phyloP scores from a whole-genome alignment of 768 basidiomycete species.

The Suillus clintonianus region DNA sequence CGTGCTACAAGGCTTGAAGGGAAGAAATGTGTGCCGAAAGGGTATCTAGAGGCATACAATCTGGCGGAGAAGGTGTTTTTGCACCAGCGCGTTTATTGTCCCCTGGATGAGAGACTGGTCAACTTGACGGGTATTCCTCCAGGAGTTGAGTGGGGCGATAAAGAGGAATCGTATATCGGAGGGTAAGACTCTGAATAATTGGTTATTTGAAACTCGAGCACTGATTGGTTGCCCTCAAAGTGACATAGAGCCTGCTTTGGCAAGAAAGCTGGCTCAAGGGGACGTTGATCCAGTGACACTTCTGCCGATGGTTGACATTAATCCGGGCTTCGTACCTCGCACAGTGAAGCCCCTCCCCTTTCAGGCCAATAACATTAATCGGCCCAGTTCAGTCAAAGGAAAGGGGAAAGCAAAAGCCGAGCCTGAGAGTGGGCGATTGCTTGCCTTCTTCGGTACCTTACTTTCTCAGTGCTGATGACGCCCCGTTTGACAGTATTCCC shows the following conservation, averaged over 20 bases:
- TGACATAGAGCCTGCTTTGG: conserved; percentile 61
- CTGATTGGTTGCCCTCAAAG: conserved; percentile 38
- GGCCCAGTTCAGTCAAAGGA: conserved; percentile 36
- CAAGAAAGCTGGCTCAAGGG: conserved; percentile 67
- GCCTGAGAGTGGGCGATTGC: conserved; percentile 40
- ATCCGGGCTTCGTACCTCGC: conserved; percentile 62
- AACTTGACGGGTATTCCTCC: conserved; percentile 64
- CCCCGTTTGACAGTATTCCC: conserved; percentile 33
- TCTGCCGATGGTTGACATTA: conserved; percentile 76
- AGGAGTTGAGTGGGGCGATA: conserved; percentile 53
- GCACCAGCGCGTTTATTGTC: conserved; percentile 92
- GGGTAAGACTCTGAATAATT: conserved; percentile 41
- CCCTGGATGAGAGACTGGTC: conserved; percentile 61
- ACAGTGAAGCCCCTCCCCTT: conserved; percentile 45
- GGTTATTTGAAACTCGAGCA: neutral
- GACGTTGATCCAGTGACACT: conserved; percentile 70
- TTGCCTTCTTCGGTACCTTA: conserved; percentile 62
- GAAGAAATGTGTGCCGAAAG: conserved; percentile 75
- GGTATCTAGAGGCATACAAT: conserved; percentile 73
- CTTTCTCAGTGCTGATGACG: conserved; percentile 39
- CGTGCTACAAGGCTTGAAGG: conserved; percentile 78
- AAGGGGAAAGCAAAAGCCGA: conserved; percentile 46
- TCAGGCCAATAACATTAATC: conserved; percentile 27
- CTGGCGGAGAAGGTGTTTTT: conserved; percentile 91
- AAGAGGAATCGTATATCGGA: conserved; percentile 73